phyloP scores from a whole-genome alignment of 306 rosid species.

The Herpetospermum pedunculosum region DNA sequence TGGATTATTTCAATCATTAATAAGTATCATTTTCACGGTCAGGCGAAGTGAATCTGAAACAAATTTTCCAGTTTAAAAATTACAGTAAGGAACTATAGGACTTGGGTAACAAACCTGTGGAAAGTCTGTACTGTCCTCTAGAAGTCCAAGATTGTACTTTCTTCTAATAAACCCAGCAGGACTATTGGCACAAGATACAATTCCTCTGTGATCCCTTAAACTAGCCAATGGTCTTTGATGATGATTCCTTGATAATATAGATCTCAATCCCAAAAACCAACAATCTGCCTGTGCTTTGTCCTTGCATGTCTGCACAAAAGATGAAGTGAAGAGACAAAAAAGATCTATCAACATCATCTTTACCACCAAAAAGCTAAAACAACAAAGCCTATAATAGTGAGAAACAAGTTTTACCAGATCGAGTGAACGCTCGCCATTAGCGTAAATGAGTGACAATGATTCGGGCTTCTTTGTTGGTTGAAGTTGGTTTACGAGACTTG shows the following conservation, averaged over 20 bases:
- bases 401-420: conserved; percentile 49
- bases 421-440: conserved; percentile 64
- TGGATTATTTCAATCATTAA: background rate
- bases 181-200: conserved; percentile 70
- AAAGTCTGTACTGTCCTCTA: conserved; percentile 42
- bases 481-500: conserved; percentile 40
- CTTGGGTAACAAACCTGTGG: conserved; percentile 45
- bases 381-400: background rate
- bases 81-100: background rate
- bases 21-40: background rate
- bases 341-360: conserved; percentile 6
- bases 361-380: background rate
- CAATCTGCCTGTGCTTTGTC: conserved; percentile 67
- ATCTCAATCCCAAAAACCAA: conserved; percentile 74
- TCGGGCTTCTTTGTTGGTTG: conserved; percentile 49
- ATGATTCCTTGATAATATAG: conserved; percentile 40
- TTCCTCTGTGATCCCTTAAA: conserved; percentile 54
- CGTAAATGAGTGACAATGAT: conserved; percentile 61
- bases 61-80: background rate
- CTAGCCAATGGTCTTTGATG: conserved; percentile 32
- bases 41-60: background rate
- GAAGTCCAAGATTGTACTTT: conserved; percentile 71
- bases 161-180: conserved; percentile 70
- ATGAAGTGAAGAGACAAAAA: background rate
- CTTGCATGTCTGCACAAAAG: conserved; percentile 52